Conservation (phyloP, 257 asterid species). For the Haberlea rhodopensis region DNA sequence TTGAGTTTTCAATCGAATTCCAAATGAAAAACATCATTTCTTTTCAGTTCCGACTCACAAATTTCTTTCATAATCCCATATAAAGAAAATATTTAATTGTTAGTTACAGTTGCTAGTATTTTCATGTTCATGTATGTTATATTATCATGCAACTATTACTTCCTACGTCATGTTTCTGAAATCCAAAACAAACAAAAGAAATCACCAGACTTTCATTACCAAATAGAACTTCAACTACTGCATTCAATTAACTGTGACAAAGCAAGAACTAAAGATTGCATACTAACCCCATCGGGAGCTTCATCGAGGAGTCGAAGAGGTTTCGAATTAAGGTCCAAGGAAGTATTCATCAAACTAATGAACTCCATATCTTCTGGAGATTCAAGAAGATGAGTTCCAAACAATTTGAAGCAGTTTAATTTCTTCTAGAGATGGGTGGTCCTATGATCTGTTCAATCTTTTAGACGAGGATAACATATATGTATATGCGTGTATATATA, state of each 20-base stretch:
- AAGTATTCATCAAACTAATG: constrained; percentile 53
- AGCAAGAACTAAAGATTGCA: no score
- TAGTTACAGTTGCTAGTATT: no score
- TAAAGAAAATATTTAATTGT: no score
- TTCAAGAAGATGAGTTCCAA: background rate
- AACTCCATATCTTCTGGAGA: constrained; percentile 48
- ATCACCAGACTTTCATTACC: background rate
- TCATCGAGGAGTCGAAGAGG: constrained; percentile 42
- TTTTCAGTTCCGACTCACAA: no score
- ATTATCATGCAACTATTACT: no score
- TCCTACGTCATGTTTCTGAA: constrained; percentile 70
- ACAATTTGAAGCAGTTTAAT: background rate
- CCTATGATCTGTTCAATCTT: background rate
- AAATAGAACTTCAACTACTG: background rate
- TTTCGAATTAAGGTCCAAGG: constrained; percentile 55
- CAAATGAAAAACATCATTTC: no score
- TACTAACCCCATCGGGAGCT: constrained; percentile 21
- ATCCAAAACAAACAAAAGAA: constrained; percentile 1
- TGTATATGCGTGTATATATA: constrained; percentile 13
- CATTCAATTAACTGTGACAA: background rate
- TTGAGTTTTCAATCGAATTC: no score
- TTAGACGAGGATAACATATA: no score
- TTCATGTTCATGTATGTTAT: no score
- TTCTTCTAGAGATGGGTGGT: background rate
- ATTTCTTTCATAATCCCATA: background rate